These are phyloP conservation scores for Pythium sukuiense DNA, from an alignment of 352 stramenopile species.

Conservation along the genomic window DNA sequence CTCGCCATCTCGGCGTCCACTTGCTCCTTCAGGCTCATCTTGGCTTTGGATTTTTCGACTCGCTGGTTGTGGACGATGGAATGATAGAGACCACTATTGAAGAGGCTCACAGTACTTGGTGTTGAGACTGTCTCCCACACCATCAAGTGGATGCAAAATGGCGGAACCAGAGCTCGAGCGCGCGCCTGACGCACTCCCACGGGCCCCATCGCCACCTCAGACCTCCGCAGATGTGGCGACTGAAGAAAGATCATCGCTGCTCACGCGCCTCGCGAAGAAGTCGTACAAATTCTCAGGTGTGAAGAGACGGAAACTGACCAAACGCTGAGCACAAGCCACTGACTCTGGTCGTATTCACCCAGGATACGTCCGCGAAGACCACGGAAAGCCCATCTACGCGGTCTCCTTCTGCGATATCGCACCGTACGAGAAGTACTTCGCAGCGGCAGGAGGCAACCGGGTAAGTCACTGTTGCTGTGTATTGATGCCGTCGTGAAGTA, in stretches of 20 bases:
- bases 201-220: neutral
- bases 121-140: neutral
- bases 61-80: constrained; percentile 2
- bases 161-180: constrained; percentile 3
- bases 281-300: constrained; percentile 69
- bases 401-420: constrained; percentile 73
- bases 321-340: constrained; percentile 1
- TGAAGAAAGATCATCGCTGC: constrained; percentile 29
- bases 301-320: neutral
- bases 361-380: constrained; percentile 75
- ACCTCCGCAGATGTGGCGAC: neutral
- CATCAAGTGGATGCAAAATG: neutral
- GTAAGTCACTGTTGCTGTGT: constrained; percentile 31
- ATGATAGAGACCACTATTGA: neutral
- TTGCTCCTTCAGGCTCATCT: constrained; percentile 59
- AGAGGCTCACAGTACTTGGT: neutral
- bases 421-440: constrained; percentile 72
- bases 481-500: neutral
- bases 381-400: constrained; percentile 76
- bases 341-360: neutral
- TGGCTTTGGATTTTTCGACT: constrained; percentile 19
- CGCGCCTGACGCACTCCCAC: neutral
- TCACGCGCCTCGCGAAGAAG: constrained; percentile 58
- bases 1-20: constrained; percentile 88
- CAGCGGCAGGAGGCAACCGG: constrained; percentile 66